Evolutionary conservation across 331 rosid species (phyloP), one percentile per base, ranked within the genome.

Genomic region (Pyracantha coccinea): DNA sequence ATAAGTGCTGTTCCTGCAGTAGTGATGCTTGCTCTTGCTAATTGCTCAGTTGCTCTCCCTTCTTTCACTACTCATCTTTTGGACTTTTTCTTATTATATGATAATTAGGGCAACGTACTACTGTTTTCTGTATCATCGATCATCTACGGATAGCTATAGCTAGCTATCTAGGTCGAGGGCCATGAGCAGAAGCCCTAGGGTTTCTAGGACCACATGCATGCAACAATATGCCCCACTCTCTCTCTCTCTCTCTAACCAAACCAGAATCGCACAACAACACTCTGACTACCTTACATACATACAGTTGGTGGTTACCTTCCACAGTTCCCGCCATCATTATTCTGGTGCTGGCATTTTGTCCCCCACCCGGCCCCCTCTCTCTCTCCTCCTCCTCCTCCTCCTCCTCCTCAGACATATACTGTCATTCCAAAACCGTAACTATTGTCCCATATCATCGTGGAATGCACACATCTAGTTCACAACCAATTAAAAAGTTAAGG

Each of bases 341-440:
- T 57, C 67, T 27, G 60, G 61, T 65, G 74, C 63, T 79, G 74
- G 53, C 75, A 14, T 73, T 66, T 73, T 79, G 78, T 79, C 78
- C 21, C 74, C 61, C 31, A 41, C 68, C 64, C 45, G 2, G 8
- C 53, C 44, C 23, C 66, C 27, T 28, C 6, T 10, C 47, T 41
- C 16, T 17, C n/a, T 1, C 16, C 17, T 50, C 55, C 19, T 50
- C 50, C 12, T 45, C 62, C 28, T 57, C 25, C 61, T 0, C 11
- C 12, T 1, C n/a, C 23, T 8, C 14, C 14, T 57, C 62, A 41
- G 15, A 41, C 47, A 41, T 41, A 11, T 41, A 41, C 47, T 41
- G 15, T 12, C 47, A 11, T 41, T 41, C 47, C 47, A 41, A 41
- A 41, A 41, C 47, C 47, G 15, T 41, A 41, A 41, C 47, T 41